These are phyloP conservation scores for Panicum virgatum DNA, from an alignment of 202 grass and related monocot genomes.

Conservation along the genomic window DNA sequence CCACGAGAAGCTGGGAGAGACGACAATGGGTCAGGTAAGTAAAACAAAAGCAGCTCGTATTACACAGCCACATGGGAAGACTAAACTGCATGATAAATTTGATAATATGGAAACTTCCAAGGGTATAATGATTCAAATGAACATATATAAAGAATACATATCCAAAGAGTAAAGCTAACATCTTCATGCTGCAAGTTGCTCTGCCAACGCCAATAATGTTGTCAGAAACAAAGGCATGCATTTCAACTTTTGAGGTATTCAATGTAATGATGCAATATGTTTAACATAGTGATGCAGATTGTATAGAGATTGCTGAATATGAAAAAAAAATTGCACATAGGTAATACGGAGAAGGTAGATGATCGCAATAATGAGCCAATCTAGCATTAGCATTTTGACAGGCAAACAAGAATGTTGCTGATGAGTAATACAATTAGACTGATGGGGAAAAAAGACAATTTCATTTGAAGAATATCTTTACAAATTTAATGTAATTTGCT, in stretches of 20 bases:
- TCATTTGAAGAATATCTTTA: background rate
- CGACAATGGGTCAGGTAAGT: background rate
- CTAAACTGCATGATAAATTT: background rate
- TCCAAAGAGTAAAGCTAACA: background rate
- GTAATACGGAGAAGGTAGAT: background rate
- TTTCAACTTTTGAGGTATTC: background rate
- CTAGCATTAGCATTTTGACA: background rate
- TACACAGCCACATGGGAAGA: background rate
- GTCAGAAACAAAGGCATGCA: too few relatives aligned
- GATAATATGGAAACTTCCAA: background rate
- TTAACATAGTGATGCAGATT: background rate
- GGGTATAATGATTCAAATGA: background rate
- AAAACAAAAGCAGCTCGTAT: background rate
- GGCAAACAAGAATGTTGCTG: background rate
- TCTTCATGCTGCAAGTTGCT: background rate
- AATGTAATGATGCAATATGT: background rate
- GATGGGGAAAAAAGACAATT: background rate
- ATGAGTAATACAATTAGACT: background rate
- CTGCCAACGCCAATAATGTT: background rate
- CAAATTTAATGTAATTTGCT: too few relatives aligned
- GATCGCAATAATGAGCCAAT: background rate
- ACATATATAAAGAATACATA: too few relatives aligned
- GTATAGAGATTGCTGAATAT: background rate
- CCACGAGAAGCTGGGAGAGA: conserved; percentile 38
- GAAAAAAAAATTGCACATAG: background rate